These are phyloP conservation scores for Volvox carteri DNA, from an alignment of 163 green algal species.

Conservation along the genomic window DNA sequence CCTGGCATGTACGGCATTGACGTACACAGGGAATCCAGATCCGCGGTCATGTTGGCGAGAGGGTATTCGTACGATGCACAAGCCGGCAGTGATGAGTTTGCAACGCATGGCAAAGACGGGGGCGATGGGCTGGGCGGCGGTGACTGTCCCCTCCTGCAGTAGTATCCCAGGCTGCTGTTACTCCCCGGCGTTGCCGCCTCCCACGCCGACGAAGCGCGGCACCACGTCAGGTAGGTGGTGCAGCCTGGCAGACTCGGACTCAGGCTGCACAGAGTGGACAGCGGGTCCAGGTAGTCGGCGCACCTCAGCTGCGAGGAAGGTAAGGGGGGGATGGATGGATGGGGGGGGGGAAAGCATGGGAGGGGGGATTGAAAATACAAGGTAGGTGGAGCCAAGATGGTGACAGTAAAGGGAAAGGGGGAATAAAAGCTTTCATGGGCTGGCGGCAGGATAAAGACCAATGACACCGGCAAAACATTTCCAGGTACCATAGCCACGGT, in stretches of 20 bases:
- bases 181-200: neutral
- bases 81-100: neutral
- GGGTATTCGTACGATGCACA: slow-evolving; percentile 50
- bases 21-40: slow-evolving; percentile 37
- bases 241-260: neutral
- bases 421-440: too few species aligned
- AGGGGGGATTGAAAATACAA: neutral
- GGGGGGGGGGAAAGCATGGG: neutral
- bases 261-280: neutral
- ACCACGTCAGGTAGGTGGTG: neutral
- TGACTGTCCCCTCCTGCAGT: neutral
- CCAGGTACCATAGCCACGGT: too few species aligned
- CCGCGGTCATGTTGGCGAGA: neutral
- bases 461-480: too few species aligned
- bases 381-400: neutral
- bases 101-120: neutral
- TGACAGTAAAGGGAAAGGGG: too few species aligned
- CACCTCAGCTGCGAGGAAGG: neutral
- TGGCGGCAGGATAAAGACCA: too few species aligned
- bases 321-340: neutral
- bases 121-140: neutral
- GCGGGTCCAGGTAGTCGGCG: neutral
- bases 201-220: neutral
- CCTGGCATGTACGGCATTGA: slow-evolving; percentile 59
- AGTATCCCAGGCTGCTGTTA: neutral